Evolutionary conservation across 2,329 filamentous ascomycete genomes (phyloP), one percentile per base, ranked within the genome.

Genomic region (Penicillium griseofulvum): DNA sequence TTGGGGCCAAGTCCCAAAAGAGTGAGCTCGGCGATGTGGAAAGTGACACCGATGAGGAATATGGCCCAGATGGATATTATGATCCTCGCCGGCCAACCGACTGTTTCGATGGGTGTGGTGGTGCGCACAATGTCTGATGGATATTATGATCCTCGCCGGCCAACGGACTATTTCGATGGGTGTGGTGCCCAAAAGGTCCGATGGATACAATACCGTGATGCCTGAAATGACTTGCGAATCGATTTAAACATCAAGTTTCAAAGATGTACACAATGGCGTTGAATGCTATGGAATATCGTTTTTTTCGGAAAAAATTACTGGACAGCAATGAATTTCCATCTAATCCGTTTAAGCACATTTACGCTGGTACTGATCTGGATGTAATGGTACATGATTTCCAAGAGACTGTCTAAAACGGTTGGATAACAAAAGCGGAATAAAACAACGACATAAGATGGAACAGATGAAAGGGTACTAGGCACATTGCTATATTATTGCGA

Each of bases 1-100:
- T n/a, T 4, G 45, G 49, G n/a, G 11, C 29, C 37, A 57, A 51
- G 39, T 26, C 54, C 14, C 31, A 28, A 10, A 60, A 42, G 34
- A 50, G 10, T 34, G 37, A 55, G 17, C 16, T 29, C n/a, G 60
- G 61, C 60, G 85, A 87, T 62, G 86, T 81, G 1, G 87, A 89
- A 49, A 87, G 88, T 59, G 87, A 90, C 63, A 86, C 82, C 2
- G 89, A 90, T 67, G 83, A 88, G 59, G 78, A 87, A 48, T 89
- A 89, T 68, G 78, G 56, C 64, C 54, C 31, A 29, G 49, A 71
- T 12, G 74, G 75, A 7, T 78, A 80, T 61, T 84, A 83, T 66
- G 76, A 83, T 65, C 81, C 81, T 33, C 72, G 72, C 14, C 75
- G 70, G 49, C 81, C 81, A 24, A 83, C 80, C 3, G 80, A 73